phyloP scores from a whole-genome alignment of 306 rosid genomes.

The Adenanthera pavonina region DNA sequence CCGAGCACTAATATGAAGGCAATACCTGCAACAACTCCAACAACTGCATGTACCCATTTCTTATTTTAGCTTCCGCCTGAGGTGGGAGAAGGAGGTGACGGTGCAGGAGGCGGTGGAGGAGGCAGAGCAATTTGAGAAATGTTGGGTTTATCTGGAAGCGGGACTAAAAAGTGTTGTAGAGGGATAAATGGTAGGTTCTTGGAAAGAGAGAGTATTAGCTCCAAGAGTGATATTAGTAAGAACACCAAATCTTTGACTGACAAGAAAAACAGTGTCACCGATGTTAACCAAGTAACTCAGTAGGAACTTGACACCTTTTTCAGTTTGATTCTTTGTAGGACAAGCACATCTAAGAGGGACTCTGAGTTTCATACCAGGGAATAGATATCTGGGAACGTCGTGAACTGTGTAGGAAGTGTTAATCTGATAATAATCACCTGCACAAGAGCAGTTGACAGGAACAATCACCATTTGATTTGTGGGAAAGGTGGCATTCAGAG shows the following conservation, averaged over 20 bases:
- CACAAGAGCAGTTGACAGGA: slow-evolving; percentile 76
- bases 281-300: slow-evolving; percentile 54
- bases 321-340: slow-evolving; percentile 75
- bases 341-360: slow-evolving; percentile 97
- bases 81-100: slow-evolving; percentile 45
- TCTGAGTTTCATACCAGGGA: slow-evolving; percentile 46
- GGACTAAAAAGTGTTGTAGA: slow-evolving; percentile 71
- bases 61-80: slow-evolving; percentile 46
- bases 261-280: slow-evolving; percentile 50
- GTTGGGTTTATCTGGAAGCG: slow-evolving; percentile 69
- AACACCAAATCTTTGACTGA: slow-evolving; percentile 53
- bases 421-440: slow-evolving; percentile 67
- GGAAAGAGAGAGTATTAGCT: slow-evolving; percentile 65
- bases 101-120: slow-evolving; percentile 46
- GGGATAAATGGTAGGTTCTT: slow-evolving; percentile 39
- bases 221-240: slow-evolving; percentile 39
- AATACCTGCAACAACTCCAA: slow-evolving; percentile 57
- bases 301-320: slow-evolving; percentile 57
- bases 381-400: slow-evolving; percentile 29
- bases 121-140: slow-evolving; percentile 45
- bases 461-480: slow-evolving; percentile 65
- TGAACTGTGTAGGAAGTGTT: slow-evolving; percentile 59
- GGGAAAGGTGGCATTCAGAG: slow-evolving; percentile 51
- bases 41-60: slow-evolving; percentile 69
- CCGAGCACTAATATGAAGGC: slow-evolving; percentile 42